These are phyloP conservation scores for Butyriboletus loyo DNA, from an alignment of 768 basidiomycete genomes.

Conservation along the genomic window DNA sequence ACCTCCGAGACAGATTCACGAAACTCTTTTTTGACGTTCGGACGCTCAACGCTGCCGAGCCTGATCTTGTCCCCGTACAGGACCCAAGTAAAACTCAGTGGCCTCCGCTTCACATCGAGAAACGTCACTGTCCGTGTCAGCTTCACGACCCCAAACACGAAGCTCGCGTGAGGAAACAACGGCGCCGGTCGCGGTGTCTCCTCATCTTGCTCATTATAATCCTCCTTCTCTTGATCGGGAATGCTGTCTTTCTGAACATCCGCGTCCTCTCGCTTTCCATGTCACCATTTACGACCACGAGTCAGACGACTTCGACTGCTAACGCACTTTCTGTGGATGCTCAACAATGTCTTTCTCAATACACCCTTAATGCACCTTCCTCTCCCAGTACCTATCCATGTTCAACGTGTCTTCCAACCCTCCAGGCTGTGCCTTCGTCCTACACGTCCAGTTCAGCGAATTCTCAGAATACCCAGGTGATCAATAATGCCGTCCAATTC, in stretches of 20 bases:
- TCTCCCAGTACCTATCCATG: constrained; percentile 46
- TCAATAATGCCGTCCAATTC: constrained; percentile 43
- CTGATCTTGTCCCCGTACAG: constrained; percentile 25
- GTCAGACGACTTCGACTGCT: constrained; percentile 25
- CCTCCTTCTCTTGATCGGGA: constrained; percentile 43
- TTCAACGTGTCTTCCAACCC: constrained; percentile 40
- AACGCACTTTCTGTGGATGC: constrained; percentile 36
- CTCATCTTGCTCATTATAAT: constrained; percentile 36
- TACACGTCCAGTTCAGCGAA: constrained; percentile 29
- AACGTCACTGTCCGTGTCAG: constrained; percentile 27
- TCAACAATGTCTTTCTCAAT: constrained; percentile 46
- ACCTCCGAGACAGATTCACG: constrained; percentile 34
- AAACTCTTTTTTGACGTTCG: constrained; percentile 38
- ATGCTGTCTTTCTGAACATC: constrained; percentile 37
- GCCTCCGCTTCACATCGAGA: constrained; percentile 41
- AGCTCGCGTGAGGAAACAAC: constrained; percentile 25
- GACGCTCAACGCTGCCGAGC: constrained; percentile 23
- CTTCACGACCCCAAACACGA: constrained; percentile 18
- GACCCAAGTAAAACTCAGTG: constrained; percentile 29
- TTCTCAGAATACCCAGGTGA: constrained; percentile 31
- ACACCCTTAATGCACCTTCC: constrained; percentile 42
- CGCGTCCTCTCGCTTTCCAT: constrained; percentile 28
- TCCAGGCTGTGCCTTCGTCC: constrained; percentile 38
- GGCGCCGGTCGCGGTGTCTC: constrained; percentile 31
- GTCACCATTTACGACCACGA: constrained; percentile 8